Evolutionary conservation across 768 basidiomycete species (phyloP), one percentile per base, ranked within the genome.

Genomic region (Multifurca ochricompacta): DNA sequence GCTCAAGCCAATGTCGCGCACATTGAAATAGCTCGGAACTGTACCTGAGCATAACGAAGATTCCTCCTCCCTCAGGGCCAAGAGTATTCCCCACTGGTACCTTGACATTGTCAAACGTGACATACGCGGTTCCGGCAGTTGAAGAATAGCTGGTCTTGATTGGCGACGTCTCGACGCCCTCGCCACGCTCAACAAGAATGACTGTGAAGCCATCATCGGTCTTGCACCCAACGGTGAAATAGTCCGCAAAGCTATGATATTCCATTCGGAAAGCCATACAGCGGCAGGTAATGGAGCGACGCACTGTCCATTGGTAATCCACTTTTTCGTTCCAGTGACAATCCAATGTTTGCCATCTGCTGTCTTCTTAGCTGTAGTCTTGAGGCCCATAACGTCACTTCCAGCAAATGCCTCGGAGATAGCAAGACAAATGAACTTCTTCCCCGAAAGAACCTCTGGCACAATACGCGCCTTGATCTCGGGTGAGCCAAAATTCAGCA

Each of bases 91-190:
- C 89, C 4, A 86, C 81, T 7, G 94, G 93, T 0, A 93, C 91
- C 59, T 81, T 82, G 34, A 87, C 91, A 51, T 91, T 76, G 51
- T 93, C 87, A 58, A 90, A 89, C 1, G 86, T 88, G 56, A 90
- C 78, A 59, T 82, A 87, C 28, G 81, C 83, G 1, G 94, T 96
- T 9, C 94, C 94, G 13, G 94, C 94, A 3, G 90, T 73, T 0
- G 83, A 62, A 0, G 91, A 93, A 68, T 98, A 94, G n/a, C 82
- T 82, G 9, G 91, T 93, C 73, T 91, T 90, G 73, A 94, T 94
- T 7, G 78, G 70, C 64, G 83, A 87, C 1, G 91, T 93, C 68
- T 90, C 83, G 14, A 94, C 80, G 43, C 88, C 87, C 57, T 87
- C 86, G 6, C 76, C 74, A 16, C 91, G 81, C 63, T 91, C 89